Conservation (phyloP, 805 yeast species). For the Teunomyces kruisii region DNA sequence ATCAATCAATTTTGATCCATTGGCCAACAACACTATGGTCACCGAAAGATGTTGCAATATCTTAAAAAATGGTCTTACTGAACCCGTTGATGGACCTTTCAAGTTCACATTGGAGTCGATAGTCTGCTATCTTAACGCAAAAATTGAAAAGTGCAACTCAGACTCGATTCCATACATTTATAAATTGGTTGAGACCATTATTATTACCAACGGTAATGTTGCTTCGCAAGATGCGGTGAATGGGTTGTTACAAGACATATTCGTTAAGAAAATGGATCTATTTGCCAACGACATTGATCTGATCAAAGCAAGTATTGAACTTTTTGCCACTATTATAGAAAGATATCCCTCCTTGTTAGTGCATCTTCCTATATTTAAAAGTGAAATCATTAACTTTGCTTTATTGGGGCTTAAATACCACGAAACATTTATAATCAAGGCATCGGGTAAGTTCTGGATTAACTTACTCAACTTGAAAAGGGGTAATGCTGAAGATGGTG, state of each 20-base stretch:
- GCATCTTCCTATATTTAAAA: constrained; percentile 22
- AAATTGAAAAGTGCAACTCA: constrained; percentile 28
- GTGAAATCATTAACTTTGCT: constrained; percentile 25
- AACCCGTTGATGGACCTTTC: constrained; percentile 65
- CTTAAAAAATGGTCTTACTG: constrained; percentile 63
- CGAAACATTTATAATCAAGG: constrained; percentile 57
- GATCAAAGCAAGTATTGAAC: constrained; percentile 49
- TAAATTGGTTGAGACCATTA: constrained; percentile 44
- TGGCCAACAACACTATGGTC: constrained; percentile 45
- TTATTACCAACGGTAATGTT: constrained; percentile 34
- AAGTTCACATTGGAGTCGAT: constrained; percentile 41
- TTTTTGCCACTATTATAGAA: constrained; percentile 51
- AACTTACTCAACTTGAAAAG: constrained; percentile 44
- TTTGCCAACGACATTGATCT: constrained; percentile 60
- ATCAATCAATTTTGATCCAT: constrained; percentile 37
- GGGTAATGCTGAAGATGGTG: constrained; percentile 45
- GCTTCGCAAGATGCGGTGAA: constrained; percentile 33
- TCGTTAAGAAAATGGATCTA: constrained; percentile 31
- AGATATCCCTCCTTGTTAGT: constrained; percentile 50
- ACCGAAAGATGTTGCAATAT: constrained; percentile 66
- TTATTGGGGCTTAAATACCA: constrained; percentile 41
- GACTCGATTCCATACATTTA: constrained; percentile 45
- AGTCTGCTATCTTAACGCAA: constrained; percentile 29
- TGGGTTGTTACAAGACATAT: constrained; percentile 36
- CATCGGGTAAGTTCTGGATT: constrained; percentile 58